A percentile compares a stretch with the other conserved stretches of the same genome.
Conservation (phyloP, 1,139 yeast species). For the Nakaseomyces nivariensis region DNA sequence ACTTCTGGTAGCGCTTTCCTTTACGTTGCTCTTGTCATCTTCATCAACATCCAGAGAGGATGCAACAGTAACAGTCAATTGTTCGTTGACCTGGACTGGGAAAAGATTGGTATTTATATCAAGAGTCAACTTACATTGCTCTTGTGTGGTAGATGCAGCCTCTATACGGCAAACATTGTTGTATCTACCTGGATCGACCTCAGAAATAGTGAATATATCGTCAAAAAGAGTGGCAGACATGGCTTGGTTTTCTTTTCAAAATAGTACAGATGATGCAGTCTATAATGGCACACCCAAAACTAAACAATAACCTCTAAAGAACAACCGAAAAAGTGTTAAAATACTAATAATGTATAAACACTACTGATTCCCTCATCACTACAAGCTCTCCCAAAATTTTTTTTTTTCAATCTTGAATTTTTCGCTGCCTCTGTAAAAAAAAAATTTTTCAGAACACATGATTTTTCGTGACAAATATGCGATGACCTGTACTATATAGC, state of each 20-base stretch:
- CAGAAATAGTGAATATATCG: constrained; percentile 80
- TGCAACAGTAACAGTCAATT: constrained; percentile 82
- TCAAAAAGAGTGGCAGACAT: constrained; percentile 87
- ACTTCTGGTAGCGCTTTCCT: constrained; percentile 37
- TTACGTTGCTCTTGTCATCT: constrained; percentile 44
- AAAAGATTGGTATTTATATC: constrained; percentile 90
- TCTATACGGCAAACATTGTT: constrained; percentile 87
- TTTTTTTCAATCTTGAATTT: not conserved
- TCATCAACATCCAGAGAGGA: constrained; percentile 58
- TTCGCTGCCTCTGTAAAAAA: not conserved
- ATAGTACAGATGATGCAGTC: not conserved
- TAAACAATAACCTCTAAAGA: too few relatives aligned
- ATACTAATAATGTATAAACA: not conserved
- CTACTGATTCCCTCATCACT: not conserved
- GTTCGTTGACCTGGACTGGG: constrained; percentile 71
- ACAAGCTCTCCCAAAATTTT: not conserved
- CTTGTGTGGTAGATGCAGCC: constrained; percentile 76
- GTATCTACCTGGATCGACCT: constrained; percentile 83
- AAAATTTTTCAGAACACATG: not conserved
- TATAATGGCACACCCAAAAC: not conserved
- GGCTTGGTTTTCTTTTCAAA: not conserved
- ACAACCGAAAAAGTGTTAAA: not conserved
- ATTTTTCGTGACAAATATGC: too few relatives aligned
- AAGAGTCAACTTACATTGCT: constrained; percentile 74
- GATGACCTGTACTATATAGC: too few relatives aligned